Percentiles rank a stretch among this genome's conserved stretches.
Evolutionary conservation across 2,329 filamentous ascomycete species (phyloP).

Genomic region (Aspergillus latus): DNA sequence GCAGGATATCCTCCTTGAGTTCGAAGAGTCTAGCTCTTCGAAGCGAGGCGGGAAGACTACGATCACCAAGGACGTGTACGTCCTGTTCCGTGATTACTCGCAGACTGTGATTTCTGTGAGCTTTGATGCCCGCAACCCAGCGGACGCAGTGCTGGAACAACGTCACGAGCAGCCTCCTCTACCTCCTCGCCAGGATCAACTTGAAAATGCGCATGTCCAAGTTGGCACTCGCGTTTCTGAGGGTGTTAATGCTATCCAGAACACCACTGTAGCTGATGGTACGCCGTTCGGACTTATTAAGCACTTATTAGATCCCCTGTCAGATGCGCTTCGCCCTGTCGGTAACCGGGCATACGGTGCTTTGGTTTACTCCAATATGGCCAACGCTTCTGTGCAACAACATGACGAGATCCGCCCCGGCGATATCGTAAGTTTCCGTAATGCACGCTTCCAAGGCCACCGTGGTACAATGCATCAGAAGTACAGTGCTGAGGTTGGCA

Average conservation of each 20-base stretch:
- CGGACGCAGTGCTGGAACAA: slow-evolving; percentile 76
- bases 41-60: slow-evolving; percentile 69
- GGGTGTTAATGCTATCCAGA: slow-evolving; percentile 69
- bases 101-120: slow-evolving; percentile 83
- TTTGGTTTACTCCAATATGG: slow-evolving; percentile 89
- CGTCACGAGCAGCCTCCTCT: slow-evolving; percentile 81
- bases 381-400: slow-evolving; percentile 86
- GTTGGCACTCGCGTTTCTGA: slow-evolving; percentile 78
- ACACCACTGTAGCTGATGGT: slow-evolving; percentile 80
- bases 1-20: slow-evolving; percentile 78
- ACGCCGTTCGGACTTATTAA: slow-evolving; percentile 74
- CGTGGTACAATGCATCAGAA: slow-evolving; percentile 94
- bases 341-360: slow-evolving; percentile 90
- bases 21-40: slow-evolving; percentile 71
- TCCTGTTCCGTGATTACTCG: slow-evolving; percentile 95
- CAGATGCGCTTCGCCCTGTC: slow-evolving; percentile 74
- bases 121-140: slow-evolving; percentile 73
- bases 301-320: slow-evolving; percentile 72
- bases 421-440: slow-evolving; percentile 89
- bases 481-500: slow-evolving; percentile 84
- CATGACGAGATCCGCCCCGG: slow-evolving; percentile 91
- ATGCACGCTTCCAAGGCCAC: slow-evolving; percentile 92
- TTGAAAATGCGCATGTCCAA: slow-evolving; percentile 79
- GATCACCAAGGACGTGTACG: slow-evolving; percentile 75
- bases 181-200: slow-evolving; percentile 82